Evolutionary conservation across 2,329 filamentous ascomycete genomes (phyloP), one percentile per base, ranked within the genome.

Genomic region (Trichoderma sp.): DNA sequence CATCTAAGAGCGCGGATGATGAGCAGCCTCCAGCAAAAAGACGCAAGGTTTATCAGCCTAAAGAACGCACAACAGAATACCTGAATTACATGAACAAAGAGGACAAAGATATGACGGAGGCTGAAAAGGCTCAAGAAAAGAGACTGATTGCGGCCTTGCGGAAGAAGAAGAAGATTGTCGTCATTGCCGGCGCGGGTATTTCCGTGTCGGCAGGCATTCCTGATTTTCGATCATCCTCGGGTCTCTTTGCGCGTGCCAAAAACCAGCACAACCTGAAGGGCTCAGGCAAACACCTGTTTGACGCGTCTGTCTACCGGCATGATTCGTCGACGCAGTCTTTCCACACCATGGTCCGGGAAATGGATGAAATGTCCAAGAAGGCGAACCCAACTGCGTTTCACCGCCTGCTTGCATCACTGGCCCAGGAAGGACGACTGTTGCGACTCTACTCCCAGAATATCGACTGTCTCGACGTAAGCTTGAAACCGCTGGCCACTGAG

Each of bases 381-480:
- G 94, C 94, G 65, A 81, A 89, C 71, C 93, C 95, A 13, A 97
- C 95, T 1, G 84, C 88, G 2, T 99, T 99, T 76, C 95, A 99
- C 82, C 92, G 97, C 76, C 86, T 99, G 79, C 86, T 99, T 52
- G 95, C 95, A 57, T 94, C 93, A 4, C 84, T 99, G 25, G 92
- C 94, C 4, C 87, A 92, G 68, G 93, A 98, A 79, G 92, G 91
- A 52, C 92, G 95, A 22, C 81, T 99, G 27, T 83, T 97, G 76
- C 92, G 95, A 52, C 85, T 99, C 7, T 99, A 99, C 78, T 94
- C 92, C 3, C 95, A 99, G 76, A 99, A 99, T 73, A 94, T 99
- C 37, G 95, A 99, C 80, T 93, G 94, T 68, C 91, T 99, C 71
- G 95, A 99, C 74, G 95, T 92, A 0, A 87, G 89, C 8, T 86